Evolutionary conservation across 768 basidiomycete species (phyloP), one percentile per base, ranked within the genome.

Genomic region (Mycena epipterygia): DNA sequence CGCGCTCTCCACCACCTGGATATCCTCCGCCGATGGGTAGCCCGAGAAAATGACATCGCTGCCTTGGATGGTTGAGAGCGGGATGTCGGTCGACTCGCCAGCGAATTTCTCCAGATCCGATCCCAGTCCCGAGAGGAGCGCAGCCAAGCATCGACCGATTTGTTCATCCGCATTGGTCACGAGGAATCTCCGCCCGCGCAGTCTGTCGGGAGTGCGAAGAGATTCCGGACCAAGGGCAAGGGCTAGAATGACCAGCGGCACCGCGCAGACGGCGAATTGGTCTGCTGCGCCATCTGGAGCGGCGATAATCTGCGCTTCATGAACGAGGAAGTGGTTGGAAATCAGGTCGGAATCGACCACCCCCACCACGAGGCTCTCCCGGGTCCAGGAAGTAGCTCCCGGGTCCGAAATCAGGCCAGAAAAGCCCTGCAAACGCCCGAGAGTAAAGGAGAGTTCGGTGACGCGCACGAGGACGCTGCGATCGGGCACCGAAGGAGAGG

Each of bases 271-370:
- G 32, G 11, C 37, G 4, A 12, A 27, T 27, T 44, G 42, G 19
- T 61, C 59, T n/a, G 32, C 42, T 6, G 42, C 32, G 27, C 37
- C 16, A 17, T 42, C 42, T 19, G 21, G 23, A 61, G 21, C 12
- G 46, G 42, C 59, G 13, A 30, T 11, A 30, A 61, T 48, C 59
- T 61, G 44, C n/a, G 44, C 59, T 32, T 61, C 59, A 16, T 33
- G 44, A 11, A 61, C 30, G 9, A 61, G 8, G 5, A 48, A 17
- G 12, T 42, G 27, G 23, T 44, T 69, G 16, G 51, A 64, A 19
- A 44, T 44, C 60, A 49, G 44, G 7, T 48, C 60, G 27, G 23
- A 23, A 14, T 32, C 14, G 6, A 41, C 33, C 39, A 62, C 46
- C 14, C 46, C 60, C n/a, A 48, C 60, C 60, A 35, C 46, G 46